phyloP scores from a whole-genome alignment of 495 filamentous ascomycete genomes.

The Annulohypoxylon stygium region DNA sequence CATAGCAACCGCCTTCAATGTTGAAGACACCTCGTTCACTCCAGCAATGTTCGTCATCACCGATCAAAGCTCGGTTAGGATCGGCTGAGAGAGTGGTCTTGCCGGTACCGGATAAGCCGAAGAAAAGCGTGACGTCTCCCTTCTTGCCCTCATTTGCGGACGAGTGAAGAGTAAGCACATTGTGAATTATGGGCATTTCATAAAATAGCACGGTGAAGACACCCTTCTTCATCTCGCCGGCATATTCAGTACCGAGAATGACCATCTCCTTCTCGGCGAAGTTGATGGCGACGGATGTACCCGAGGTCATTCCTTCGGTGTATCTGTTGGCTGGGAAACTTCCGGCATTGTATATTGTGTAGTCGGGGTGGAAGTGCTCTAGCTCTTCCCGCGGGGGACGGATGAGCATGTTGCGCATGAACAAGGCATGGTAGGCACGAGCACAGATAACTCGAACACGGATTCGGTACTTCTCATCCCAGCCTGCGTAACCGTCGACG shows the following conservation, averaged over 20 bases:
- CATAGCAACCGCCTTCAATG: constrained; percentile 99
- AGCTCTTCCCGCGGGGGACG: constrained; percentile 90
- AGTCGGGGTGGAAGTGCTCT: constrained; percentile 97
- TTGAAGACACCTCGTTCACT: constrained; percentile 97
- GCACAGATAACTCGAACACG: constrained; percentile 98
- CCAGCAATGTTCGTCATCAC: constrained; percentile 99
- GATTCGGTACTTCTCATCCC: constrained; percentile 98
- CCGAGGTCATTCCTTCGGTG: constrained; percentile 98
- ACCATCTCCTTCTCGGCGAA: constrained; percentile 91
- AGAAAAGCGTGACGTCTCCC: constrained; percentile 97
- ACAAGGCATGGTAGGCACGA: constrained; percentile 98
- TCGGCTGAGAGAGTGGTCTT: constrained; percentile 99
- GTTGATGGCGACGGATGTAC: constrained; percentile 81
- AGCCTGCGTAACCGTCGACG: constrained; percentile 95
- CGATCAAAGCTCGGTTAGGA: constrained; percentile 94
- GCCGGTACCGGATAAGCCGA: constrained; percentile 97
- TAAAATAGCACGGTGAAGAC: constrained; percentile 99
- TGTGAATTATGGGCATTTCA: constrained; percentile 99
- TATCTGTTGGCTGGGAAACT: constrained; percentile 98
- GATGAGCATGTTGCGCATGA: constrained; percentile 99
- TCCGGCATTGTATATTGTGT: constrained; percentile 99
- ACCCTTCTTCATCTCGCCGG: constrained; percentile 99
- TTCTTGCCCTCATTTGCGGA: constrained; percentile 91
- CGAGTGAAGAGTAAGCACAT: constrained; percentile 96
- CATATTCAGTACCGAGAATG: constrained; percentile 98